Evolutionary conservation across 148 eudicot genomes (phyloP).

Genomic region (Arbutus unedo): DNA sequence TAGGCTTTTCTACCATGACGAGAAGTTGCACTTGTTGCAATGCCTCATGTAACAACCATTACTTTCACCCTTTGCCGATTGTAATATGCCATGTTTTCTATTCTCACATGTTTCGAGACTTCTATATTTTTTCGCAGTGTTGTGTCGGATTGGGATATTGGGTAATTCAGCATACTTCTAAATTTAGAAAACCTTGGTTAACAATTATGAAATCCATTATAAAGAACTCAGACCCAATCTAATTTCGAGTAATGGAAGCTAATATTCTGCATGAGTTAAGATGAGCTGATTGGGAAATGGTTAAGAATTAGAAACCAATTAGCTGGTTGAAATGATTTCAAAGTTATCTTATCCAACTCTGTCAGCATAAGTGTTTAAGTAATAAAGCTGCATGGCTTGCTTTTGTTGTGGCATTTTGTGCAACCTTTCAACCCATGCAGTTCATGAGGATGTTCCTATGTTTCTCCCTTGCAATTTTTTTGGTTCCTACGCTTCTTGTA

Average conservation of each 20-base stretch:
- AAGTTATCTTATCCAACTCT: background rate
- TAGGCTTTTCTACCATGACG: background rate
- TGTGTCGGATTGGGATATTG: background rate
- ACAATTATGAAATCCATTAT: background rate
- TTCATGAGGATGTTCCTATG: background rate
- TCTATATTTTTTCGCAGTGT: background rate
- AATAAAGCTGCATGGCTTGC: background rate
- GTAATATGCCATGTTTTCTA: background rate
- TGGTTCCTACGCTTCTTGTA: background rate
- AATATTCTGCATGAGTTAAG: background rate
- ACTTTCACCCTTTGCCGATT: background rate
- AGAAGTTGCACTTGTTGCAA: background rate
- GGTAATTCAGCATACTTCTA: background rate
- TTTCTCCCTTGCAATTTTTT: constrained; percentile 6
- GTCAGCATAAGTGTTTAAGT: background rate
- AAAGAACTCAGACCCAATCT: background rate
- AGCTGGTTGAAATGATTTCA: background rate
- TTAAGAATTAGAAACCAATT: background rate
- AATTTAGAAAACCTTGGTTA: background rate
- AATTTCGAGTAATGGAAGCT: background rate
- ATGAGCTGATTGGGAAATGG: background rate
- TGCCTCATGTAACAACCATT: background rate
- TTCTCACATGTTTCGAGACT: background rate
- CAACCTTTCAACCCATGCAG: background rate
- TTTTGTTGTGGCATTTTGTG: background rate